phyloP scores from a whole-genome alignment of 441 rosid species.

The Adansonia grandidieri region DNA sequence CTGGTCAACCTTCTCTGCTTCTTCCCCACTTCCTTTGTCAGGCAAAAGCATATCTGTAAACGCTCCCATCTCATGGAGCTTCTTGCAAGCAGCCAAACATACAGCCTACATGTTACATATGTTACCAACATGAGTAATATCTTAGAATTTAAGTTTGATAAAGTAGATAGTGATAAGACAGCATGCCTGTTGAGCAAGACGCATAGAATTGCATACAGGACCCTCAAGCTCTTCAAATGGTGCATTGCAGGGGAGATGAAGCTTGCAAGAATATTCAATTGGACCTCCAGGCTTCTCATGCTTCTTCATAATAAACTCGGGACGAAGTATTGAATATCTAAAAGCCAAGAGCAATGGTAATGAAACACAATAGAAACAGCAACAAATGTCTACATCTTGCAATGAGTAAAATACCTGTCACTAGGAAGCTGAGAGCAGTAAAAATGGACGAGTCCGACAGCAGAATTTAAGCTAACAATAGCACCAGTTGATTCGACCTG shows the following conservation, averaged over 20 bases:
- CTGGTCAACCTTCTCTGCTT: slow-evolving; percentile 73
- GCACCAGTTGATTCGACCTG: slow-evolving; percentile 98
- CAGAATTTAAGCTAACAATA: slow-evolving; percentile 94
- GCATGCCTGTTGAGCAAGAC: slow-evolving; percentile 94
- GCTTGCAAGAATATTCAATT: slow-evolving; percentile 93
- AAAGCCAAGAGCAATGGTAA: slow-evolving; percentile 23
- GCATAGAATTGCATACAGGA: slow-evolving; percentile 89
- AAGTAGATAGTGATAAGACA: slow-evolving; percentile 16
- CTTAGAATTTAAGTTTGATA: slow-evolving; percentile 17
- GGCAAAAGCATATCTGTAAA: slow-evolving; percentile 99
- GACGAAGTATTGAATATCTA: slow-evolving; percentile 97
- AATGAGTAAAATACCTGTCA: slow-evolving; percentile 65
- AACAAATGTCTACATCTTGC: slow-evolving; percentile 6
- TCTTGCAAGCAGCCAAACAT: slow-evolving; percentile 99
- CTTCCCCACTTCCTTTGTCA: slow-evolving; percentile 97
- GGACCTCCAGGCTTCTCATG: slow-evolving; percentile 95
- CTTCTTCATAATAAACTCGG: slow-evolving; percentile 89
- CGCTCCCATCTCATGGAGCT: slow-evolving; percentile 99
- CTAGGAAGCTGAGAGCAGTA: slow-evolving; percentile 99
- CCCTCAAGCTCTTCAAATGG: slow-evolving; percentile 99
- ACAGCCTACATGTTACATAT: slow-evolving; percentile 70
- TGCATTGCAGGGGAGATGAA: slow-evolving; percentile 98
- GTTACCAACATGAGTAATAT: slow-evolving; percentile 26
- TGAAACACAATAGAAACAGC: slow-evolving; percentile 20
- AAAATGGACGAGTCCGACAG: slow-evolving; percentile 94